phyloP scores from a whole-genome alignment of 1,284 basidiomycete species.

The Leccinum insolens region DNA sequence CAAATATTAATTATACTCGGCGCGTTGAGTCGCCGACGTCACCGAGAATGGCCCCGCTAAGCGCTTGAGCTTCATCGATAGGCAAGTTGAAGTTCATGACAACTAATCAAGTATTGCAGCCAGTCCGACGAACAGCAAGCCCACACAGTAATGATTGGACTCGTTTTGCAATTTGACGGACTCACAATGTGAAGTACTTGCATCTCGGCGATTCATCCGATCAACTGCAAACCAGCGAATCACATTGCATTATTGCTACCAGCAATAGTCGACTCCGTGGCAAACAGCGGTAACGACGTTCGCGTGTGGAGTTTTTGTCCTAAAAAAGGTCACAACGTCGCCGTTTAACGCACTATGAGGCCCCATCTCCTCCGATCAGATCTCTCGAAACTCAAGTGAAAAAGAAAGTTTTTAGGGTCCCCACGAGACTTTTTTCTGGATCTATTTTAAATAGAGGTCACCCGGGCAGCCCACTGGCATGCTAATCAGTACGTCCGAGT shows the following conservation, averaged over 20 bases:
- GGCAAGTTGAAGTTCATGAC: background rate
- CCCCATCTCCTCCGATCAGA: background rate
- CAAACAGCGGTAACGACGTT: background rate
- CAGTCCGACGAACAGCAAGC: background rate
- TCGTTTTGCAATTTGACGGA: background rate
- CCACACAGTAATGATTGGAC: background rate
- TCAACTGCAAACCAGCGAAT: background rate
- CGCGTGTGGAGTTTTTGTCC: background rate
- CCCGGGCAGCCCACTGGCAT: background rate
- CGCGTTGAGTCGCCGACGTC: too few relatives aligned
- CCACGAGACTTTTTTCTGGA: background rate
- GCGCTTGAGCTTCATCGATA: too few relatives aligned
- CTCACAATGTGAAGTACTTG: too few relatives aligned
- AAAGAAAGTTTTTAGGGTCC: background rate
- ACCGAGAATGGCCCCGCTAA: background rate
- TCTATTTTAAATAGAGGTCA: background rate
- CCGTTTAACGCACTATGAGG: background rate
- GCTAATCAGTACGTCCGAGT: background rate
- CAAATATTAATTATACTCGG: too few relatives aligned
- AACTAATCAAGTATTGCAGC: background rate
- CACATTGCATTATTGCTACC: background rate
- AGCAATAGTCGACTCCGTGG: background rate
- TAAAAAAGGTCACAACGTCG: background rate
- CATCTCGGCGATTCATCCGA: background rate
- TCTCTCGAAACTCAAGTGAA: background rate